These are phyloP conservation scores for Colletotrichum acutatum DNA, from an alignment of 2,329 filamentous ascomycete species.

Conservation along the genomic window DNA sequence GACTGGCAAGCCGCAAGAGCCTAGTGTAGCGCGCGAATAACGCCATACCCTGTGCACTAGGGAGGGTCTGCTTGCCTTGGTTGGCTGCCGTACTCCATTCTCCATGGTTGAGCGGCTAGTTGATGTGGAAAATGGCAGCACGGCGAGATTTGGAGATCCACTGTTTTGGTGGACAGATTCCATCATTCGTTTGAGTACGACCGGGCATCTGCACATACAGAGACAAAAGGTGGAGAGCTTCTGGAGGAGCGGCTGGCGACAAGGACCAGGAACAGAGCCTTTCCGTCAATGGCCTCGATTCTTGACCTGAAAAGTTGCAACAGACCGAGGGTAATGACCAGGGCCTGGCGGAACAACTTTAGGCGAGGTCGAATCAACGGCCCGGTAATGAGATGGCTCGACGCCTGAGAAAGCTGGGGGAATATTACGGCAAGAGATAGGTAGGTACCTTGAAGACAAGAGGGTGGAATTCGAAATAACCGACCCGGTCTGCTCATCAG, in stretches of 20 bases:
- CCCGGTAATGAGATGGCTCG: neutral
- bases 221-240: constrained; percentile 30
- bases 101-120: constrained; percentile 34
- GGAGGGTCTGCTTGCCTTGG: constrained; percentile 33
- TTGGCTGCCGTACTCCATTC: constrained; percentile 31
- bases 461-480: constrained; percentile 8
- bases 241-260: constrained; percentile 30
- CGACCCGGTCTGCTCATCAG: neutral
- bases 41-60: constrained; percentile 31
- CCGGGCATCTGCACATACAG: constrained; percentile 33
- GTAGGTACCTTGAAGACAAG: constrained; percentile 10
- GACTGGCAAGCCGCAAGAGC: constrained; percentile 4
- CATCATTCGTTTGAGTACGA: constrained; percentile 36
- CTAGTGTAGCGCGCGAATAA: constrained; percentile 36
- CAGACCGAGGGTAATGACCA: constrained; percentile 6
- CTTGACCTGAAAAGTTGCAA: constrained; percentile 23
- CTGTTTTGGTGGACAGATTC: constrained; percentile 33
- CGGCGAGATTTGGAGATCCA: constrained; percentile 35
- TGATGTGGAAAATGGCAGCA: constrained; percentile 35
- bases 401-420: neutral
- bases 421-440: neutral
- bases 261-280: constrained; percentile 30
- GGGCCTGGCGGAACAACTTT: constrained; percentile 7
- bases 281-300: constrained; percentile 17
- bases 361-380: constrained; percentile 24